phyloP scores from a whole-genome alignment of 352 stramenopile genomes.

The Elongisporangium prolatum region DNA sequence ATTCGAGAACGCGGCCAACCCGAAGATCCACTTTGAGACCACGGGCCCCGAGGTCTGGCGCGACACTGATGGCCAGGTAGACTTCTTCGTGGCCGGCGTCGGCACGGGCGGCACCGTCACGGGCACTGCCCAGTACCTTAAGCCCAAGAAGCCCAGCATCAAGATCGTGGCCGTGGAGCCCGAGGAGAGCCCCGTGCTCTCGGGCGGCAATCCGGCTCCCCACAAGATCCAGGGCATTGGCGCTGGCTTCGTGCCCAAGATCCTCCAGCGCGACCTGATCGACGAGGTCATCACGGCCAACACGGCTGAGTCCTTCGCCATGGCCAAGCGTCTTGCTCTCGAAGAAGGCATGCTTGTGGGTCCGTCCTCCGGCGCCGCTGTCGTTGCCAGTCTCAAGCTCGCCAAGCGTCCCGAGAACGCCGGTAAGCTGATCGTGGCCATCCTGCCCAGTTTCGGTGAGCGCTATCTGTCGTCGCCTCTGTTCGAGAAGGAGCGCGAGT shows the following conservation, averaged over 20 bases:
- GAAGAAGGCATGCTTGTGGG: constrained; percentile 86
- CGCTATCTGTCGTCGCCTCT: constrained; percentile 78
- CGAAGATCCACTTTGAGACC: constrained; percentile 89
- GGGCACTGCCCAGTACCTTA: constrained; percentile 82
- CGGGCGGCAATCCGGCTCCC: constrained; percentile 65
- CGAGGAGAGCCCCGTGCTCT: constrained; percentile 81
- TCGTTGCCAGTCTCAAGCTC: constrained; percentile 80
- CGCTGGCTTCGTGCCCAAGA: constrained; percentile 76
- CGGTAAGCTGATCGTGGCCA: constrained; percentile 87
- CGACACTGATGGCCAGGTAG: constrained; percentile 82
- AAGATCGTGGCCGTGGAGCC: constrained; percentile 84
- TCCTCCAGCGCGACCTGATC: constrained; percentile 78
- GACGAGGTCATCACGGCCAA: constrained; percentile 87
- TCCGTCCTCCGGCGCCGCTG: constrained; percentile 82
- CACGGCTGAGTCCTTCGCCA: constrained; percentile 77
- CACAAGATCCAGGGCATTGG: constrained; percentile 89
- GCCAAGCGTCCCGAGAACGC: constrained; percentile 75
- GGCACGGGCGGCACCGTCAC: constrained; percentile 86
- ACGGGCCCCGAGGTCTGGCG: constrained; percentile 86
- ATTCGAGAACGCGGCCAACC: constrained; percentile 97
- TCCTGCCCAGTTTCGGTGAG: constrained; percentile 90
- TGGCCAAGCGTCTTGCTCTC: constrained; percentile 81
- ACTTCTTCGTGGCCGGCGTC: constrained; percentile 87
- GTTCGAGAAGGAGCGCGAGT: constrained; percentile 79
- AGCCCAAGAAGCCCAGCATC: constrained; percentile 79